Conservation (phyloP, 192 early-diverging fungal genomes). For the Powellomyces hirtus region DNA sequence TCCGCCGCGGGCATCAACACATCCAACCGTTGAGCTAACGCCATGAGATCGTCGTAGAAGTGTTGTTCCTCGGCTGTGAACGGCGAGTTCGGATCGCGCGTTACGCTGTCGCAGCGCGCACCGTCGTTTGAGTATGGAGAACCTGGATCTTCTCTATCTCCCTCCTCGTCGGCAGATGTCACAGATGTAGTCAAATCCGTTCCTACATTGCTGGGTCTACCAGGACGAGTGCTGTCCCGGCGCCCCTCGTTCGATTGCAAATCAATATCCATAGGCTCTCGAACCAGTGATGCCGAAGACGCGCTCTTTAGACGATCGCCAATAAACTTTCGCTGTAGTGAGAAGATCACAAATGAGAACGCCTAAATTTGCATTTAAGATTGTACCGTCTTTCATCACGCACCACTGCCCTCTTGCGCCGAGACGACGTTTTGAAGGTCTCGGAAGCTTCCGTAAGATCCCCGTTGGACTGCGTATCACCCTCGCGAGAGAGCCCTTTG, state of each 20-base stretch:
- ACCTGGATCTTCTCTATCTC: not conserved
- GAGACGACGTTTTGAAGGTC: not conserved
- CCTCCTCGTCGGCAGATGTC: not conserved
- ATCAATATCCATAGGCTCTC: too few species aligned
- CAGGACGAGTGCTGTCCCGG: too few species aligned
- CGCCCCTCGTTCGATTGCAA: too few species aligned
- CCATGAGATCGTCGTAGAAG: not conserved
- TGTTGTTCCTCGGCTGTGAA: not conserved
- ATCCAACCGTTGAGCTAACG: not conserved
- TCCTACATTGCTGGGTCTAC: too few species aligned
- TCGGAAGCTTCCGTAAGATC: not conserved
- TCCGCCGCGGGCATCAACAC: not conserved
- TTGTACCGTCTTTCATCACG: not conserved
- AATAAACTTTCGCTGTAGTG: not conserved
- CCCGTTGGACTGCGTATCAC: not conserved
- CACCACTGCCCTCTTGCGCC: not conserved
- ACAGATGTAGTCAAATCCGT: too few species aligned
- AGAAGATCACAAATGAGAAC: not conserved
- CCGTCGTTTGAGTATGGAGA: not conserved
- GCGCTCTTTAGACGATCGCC: not conserved
- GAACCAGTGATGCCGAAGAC: not conserved
- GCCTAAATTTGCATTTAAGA: too few species aligned
- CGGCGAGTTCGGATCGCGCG: not conserved
- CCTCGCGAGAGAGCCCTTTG: not conserved
- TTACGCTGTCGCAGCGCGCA: not conserved